phyloP scores from a whole-genome alignment of 1,284 basidiomycete species.

The Xerocomus amazonicus region DNA sequence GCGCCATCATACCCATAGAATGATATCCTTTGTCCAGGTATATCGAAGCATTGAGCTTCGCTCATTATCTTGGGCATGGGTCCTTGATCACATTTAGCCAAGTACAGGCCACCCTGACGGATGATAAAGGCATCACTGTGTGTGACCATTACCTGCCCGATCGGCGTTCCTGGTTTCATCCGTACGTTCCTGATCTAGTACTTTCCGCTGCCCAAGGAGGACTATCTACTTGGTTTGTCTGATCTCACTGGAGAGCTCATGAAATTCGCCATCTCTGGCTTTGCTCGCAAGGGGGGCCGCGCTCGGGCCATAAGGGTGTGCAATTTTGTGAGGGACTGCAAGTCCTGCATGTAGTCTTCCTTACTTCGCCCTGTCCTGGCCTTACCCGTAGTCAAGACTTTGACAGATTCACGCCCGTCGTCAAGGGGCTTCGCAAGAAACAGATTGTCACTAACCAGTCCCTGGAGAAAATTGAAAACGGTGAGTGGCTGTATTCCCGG shows the following conservation, averaged over 20 bases:
- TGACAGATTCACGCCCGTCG: constrained; percentile 66
- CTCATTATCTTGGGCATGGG: constrained; percentile 78
- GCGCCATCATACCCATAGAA: constrained; percentile 4
- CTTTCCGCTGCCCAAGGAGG: constrained; percentile 67
- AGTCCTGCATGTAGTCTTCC: constrained; percentile 53
- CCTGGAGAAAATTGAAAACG: constrained; percentile 91
- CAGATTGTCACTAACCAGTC: constrained; percentile 83
- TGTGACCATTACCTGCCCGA: constrained; percentile 28
- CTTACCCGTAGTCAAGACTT: constrained; percentile 51
- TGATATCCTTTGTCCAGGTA: constrained; percentile 42
- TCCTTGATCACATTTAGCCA: constrained; percentile 68
- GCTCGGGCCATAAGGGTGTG: constrained; percentile 69
- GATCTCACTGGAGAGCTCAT: constrained; percentile 98
- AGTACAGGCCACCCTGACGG: constrained; percentile 63
- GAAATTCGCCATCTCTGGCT: constrained; percentile 84
- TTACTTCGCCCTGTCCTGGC: background rate
- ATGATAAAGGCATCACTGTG: constrained; percentile 58
- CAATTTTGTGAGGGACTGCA: constrained; percentile 76
- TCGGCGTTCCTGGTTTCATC: constrained; percentile 4
- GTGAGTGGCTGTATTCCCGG: constrained; percentile 38
- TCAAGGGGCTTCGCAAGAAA: constrained; percentile 81
- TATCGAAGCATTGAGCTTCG: constrained; percentile 90
- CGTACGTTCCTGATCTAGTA: constrained; percentile 41
- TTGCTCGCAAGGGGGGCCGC: constrained; percentile 68
- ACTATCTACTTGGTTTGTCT: constrained; percentile 90